Evolutionary conservation across 1,284 basidiomycete genomes (phyloP).

Genomic region (Fomitopsis schrenkii): DNA sequence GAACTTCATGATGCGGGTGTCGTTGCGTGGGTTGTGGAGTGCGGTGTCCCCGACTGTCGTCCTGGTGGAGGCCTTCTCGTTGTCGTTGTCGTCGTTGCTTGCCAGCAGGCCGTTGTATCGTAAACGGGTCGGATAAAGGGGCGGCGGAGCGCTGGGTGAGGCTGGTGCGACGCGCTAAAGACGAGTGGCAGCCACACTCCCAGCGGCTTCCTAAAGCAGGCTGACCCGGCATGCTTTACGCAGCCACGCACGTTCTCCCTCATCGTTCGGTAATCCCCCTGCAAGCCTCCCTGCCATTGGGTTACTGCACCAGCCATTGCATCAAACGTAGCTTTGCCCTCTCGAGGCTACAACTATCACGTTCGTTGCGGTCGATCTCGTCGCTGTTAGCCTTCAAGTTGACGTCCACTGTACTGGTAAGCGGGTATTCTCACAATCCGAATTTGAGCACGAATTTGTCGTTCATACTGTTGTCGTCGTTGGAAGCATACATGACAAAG

Average conservation of each 20-base stretch:
- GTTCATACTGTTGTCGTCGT: not conserved
- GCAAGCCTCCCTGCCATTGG: too few relatives aligned
- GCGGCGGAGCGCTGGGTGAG: not conserved
- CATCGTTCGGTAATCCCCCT: too few relatives aligned
- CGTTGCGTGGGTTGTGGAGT: not conserved
- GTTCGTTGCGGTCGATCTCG: not conserved
- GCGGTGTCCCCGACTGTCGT: not conserved
- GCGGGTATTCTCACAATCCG: too few relatives aligned
- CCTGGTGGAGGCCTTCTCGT: not conserved
- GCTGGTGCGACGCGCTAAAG: not conserved
- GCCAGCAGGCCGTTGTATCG: not conserved
- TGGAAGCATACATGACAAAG: not conserved
- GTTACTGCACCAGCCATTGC: too few relatives aligned
- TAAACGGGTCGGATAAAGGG: constrained; percentile 3
- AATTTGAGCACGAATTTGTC: not conserved
- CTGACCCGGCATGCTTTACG: not conserved
- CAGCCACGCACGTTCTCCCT: constrained; percentile 2
- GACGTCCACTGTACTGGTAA: too few relatives aligned
- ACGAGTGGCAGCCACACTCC: not conserved
- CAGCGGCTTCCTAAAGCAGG: not conserved
- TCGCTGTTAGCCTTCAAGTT: too few relatives aligned
- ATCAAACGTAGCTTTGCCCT: too few relatives aligned
- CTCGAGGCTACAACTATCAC: not conserved
- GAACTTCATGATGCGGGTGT: constrained; percentile 71
- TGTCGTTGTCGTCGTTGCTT: not conserved